Evolutionary conservation across 225 moss, liverwort and hornwort species (phyloP).

Genomic region (Pleurozium schreberi): DNA sequence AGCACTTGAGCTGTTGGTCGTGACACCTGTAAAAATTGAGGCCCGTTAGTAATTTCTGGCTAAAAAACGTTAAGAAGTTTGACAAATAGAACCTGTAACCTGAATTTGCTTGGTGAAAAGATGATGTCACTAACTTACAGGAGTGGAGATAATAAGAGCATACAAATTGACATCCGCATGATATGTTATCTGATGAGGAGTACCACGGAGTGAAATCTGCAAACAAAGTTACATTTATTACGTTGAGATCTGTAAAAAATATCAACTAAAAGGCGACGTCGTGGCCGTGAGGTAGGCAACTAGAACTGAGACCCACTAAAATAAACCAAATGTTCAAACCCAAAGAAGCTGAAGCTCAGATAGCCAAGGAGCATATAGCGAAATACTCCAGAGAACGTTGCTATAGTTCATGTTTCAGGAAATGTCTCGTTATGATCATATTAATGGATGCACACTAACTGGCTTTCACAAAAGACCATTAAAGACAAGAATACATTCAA

Average conservation of each 20-base stretch:
- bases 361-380: neutral
- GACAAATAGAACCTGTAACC: neutral
- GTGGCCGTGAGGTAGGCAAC: neutral
- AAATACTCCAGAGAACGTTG: neutral
- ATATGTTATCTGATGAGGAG: conserved; percentile 94
- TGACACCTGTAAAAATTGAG: conserved; percentile 22
- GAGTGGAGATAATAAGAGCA: conserved; percentile 87
- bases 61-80: no score
- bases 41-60: neutral
- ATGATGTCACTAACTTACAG: conserved; percentile 34
- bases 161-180: conserved; percentile 88
- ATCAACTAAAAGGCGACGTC: neutral
- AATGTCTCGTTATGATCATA: neutral
- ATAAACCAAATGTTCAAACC: neutral
- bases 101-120: neutral
- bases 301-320: neutral
- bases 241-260: neutral
- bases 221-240: neutral
- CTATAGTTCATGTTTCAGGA: neutral
- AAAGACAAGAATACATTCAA: neutral
- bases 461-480: neutral
- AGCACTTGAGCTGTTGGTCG: conserved; percentile 49
- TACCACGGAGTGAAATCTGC: conserved; percentile 84
- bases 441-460: neutral
- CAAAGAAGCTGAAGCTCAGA: neutral